Evolutionary conservation across 1,139 yeast species (phyloP), one percentile per base, ranked within the genome.

Genomic region (Yamadazyma atlantica): DNA sequence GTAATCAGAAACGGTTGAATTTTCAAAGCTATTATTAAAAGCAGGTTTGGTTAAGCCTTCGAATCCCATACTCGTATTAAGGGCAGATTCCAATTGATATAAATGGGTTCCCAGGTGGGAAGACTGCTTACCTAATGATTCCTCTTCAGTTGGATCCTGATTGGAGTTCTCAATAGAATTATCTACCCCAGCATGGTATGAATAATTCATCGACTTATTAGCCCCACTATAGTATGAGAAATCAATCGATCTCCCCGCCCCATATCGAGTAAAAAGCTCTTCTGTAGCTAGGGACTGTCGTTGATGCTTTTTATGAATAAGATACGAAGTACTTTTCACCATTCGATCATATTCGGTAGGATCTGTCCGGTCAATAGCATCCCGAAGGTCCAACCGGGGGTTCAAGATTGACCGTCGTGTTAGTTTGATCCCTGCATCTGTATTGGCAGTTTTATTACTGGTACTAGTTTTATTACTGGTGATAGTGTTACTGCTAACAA

Each of bases 351-450:
- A 25, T 5, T 19, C 21, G 8, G n/a, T 10, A 9, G 10, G 15
- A 11, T 35, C 33, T 10, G 38, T 32, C 29, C 33, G 30, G 11
- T 19, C 21, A 14, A 38, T 35, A 3, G 33, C 12, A n/a, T 18
- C 24, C 10, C 23, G 11, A 15, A 38, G 25, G 22, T 38, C 39
- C 3, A 37, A 29, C 7, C 21, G 16, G 1, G 39, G 38, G 17
- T 32, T 28, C 11, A 38, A 34, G 9, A 38, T 29, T 4, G 26
- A 23, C 2, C 26, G n/a, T 14, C 21, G 32, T 5, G 32, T 22
- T 13, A 35, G 4, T 26, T 35, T 30, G 11, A 5, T 22, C 4
- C 22, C 9, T 6, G 28, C 17, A 3, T 28, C 30, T 5, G 12
- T 23, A n/a, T n/a, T n/a, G 26, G 6, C 11, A 4, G 26, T 23